Evolutionary conservation across 768 basidiomycete genomes (phyloP).

Genomic region (Leccinum arenicola): DNA sequence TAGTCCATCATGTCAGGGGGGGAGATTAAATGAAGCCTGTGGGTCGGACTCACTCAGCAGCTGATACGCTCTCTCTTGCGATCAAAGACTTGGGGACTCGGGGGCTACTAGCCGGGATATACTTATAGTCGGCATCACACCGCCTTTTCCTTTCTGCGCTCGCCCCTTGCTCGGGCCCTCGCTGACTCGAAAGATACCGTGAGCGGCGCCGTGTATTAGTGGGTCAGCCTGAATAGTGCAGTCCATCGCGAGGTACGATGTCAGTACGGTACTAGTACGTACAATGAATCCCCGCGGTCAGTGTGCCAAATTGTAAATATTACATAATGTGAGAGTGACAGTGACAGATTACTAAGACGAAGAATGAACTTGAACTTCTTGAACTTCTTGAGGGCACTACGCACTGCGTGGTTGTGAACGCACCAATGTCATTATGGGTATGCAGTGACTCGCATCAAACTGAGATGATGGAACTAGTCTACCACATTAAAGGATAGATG

Average conservation of each 20-base stretch:
- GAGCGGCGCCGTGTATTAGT: background rate
- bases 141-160: background rate
- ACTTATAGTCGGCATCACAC: no score
- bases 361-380: no score
- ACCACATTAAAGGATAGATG: no score
- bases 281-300: background rate
- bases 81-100: background rate
- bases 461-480: background rate
- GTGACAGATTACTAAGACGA: no score
- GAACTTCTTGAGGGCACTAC: no score
- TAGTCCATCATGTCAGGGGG: background rate
- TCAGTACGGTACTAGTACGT: no score
- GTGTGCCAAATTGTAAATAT: no score
- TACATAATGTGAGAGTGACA: background rate
- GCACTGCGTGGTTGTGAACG: no score
- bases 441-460: background rate
- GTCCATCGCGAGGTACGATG: background rate
- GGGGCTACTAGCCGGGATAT: background rate
- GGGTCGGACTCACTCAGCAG: background rate
- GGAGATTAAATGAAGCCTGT: no score
- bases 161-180: background rate
- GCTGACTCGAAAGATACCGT: background rate
- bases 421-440: no score
- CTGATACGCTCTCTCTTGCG: background rate
- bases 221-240: no score